A percentile compares a stretch with the other conserved stretches of the same genome.
These are phyloP conservation scores for Penicillium sclerotiorum DNA, from an alignment of 2,329 filamentous ascomycete genomes.

Conservation along the genomic window DNA sequence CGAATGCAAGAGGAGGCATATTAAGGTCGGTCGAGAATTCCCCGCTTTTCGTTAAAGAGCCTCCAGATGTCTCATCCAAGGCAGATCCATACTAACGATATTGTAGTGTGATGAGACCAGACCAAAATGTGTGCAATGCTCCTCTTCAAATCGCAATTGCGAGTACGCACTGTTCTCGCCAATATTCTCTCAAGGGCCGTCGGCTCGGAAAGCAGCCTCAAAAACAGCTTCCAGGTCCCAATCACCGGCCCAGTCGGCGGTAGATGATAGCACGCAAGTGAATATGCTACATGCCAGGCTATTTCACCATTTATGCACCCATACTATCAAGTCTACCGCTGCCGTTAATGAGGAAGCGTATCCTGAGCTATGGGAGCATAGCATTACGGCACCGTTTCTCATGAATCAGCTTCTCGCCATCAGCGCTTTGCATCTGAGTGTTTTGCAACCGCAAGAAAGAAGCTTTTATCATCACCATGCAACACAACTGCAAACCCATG, in stretches of 20 bases:
- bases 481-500: conserved; percentile 39
- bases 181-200: too few species aligned
- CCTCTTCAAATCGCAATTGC: too few species aligned
- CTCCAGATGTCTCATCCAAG: too few species aligned
- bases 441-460: conserved; percentile 40
- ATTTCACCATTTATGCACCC: conserved; percentile 27
- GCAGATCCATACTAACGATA: too few species aligned
- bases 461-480: conserved; percentile 30
- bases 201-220: too few species aligned
- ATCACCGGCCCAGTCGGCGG: too few species aligned
- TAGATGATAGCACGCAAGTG: too few species aligned
- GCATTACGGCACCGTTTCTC: conserved; percentile 42
- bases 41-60: neutral
- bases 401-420: conserved; percentile 53
- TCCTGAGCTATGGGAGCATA: conserved; percentile 12
- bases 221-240: too few species aligned
- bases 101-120: conserved; percentile 36
- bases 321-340: conserved; percentile 10
- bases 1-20: conserved; percentile 6
- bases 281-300: too few species aligned
- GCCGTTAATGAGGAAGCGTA: neutral
- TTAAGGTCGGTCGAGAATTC: conserved; percentile 29
- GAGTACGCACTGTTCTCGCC: too few species aligned
- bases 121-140: too few species aligned
- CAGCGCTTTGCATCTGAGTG: conserved; percentile 48